A percentile compares a stretch with the other conserved stretches of the same genome.
Conservation (phyloP, 2,329 filamentous ascomycete genomes). For the Cylindrodendrum hubeiense region DNA sequence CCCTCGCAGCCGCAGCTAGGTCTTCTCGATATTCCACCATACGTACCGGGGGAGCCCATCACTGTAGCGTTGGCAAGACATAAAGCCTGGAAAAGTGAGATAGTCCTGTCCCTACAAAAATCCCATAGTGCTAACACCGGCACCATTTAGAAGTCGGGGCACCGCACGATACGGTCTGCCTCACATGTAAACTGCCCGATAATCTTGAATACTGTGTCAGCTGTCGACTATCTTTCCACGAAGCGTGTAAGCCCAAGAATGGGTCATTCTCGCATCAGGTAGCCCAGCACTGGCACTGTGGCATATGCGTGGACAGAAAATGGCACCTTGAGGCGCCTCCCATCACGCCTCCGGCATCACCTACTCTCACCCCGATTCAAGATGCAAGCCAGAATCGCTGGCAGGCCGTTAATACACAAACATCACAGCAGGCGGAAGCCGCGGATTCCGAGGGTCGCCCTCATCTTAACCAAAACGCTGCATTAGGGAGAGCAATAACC, state of each 20-base stretch:
- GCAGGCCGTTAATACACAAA: background rate
- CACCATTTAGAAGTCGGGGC: background rate
- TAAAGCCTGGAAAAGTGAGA: background rate
- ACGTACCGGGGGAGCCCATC: background rate
- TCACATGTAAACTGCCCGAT: background rate
- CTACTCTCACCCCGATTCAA: background rate
- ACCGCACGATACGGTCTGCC: background rate
- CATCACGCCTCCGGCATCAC: background rate
- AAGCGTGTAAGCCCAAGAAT: background rate
- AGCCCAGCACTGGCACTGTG: background rate
- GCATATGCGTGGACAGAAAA: background rate
- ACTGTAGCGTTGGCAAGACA: background rate
- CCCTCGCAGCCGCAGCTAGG: background rate
- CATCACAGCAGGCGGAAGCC: background rate
- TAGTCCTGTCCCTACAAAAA: background rate
- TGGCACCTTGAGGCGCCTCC: background rate
- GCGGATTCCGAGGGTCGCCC: background rate
- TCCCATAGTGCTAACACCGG: background rate
- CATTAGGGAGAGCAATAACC: background rate
- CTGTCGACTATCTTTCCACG: background rate
- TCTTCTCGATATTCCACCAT: background rate
- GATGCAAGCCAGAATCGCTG: background rate
- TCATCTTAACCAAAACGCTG: background rate
- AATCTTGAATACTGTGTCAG: background rate
- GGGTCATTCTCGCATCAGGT: background rate